Evolutionary conservation across 192 early-diverging fungal species (phyloP), one percentile per base, ranked within the genome.

Genomic region (Dissophora ornata): DNA sequence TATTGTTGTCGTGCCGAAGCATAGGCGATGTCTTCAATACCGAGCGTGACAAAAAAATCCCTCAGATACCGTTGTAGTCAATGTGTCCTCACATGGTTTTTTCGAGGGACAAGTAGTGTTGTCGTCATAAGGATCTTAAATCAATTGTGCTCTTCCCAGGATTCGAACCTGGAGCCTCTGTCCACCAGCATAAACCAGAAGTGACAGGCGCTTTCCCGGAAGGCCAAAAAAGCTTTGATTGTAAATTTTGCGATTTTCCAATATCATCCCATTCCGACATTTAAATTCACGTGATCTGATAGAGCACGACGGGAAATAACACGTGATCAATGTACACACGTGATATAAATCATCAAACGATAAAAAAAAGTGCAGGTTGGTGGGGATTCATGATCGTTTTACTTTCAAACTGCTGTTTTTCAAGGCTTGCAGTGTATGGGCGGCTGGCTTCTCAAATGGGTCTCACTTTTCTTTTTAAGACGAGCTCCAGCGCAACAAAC

Each of bases 31-130:
- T 4, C 44, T 16, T 45, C 18, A 45, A 45, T 45, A 45, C 44
- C 4, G 44, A 6, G 18, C 44, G 44, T 45, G 44, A 45, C 18
- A 45, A 38, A 38, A 38, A 13, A 9, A 33, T 54, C 52, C 52
- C 52, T 54, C 52, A 34, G 52, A 54, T 54, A 54, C 52, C 52
- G 52, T 54, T 54, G 30, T 54, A 54, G 52, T 54, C 52, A 34
- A 54, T 18, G 28, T 54, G 52, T 54, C 52, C 52, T 54, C 52
- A 54, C 52, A 54, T 54, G 52, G 52, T 54, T 54, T 54, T 54
- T 54, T 54, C 52, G 22, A 54, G 52, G 28, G 52, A 54, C 52
- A 54, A 54, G 52, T 33, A 33, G 52, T 54, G 30, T 51, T 54
- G 30, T 54, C 52, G 52, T 54, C 52, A 54, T 54, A 29, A 54